A percentile compares a stretch with the other conserved stretches of the same genome.
Conservation (phyloP, 768 basidiomycete genomes). For the Tylopilus sp. region DNA sequence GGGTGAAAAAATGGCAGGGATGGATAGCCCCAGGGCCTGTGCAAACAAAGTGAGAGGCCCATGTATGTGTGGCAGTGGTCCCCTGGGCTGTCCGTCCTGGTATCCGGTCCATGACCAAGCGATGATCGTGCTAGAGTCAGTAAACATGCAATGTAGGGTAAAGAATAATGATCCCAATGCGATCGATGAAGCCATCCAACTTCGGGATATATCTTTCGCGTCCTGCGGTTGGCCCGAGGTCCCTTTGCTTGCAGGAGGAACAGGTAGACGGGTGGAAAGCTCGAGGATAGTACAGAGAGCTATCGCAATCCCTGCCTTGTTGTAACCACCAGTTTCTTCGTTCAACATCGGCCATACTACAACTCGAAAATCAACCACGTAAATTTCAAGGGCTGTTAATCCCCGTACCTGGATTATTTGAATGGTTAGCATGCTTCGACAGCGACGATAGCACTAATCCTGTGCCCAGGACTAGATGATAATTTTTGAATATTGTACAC, state of each 20-base stretch:
- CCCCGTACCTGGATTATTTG: constrained; percentile 68
- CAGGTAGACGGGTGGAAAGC: constrained; percentile 41
- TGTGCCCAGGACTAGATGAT: constrained; percentile 52
- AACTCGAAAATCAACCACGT: constrained; percentile 2
- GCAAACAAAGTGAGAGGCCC: constrained; percentile 65
- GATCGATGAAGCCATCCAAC: constrained; percentile 44
- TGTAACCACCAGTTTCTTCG: constrained; percentile 62
- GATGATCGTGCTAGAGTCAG: constrained; percentile 74
- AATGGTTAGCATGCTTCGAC: constrained; percentile 74
- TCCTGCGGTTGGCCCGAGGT: not conserved
- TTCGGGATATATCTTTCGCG: constrained; percentile 9
- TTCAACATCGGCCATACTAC: constrained; percentile 80
- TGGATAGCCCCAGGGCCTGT: constrained; percentile 53
- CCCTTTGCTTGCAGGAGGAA: constrained; percentile 1
- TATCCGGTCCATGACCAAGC: constrained; percentile 94
- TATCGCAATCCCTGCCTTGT: constrained; percentile 59
- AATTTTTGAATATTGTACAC: not conserved
- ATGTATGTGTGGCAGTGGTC: constrained; percentile 71
- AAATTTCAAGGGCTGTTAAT: not conserved
- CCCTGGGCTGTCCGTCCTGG: constrained; percentile 51
- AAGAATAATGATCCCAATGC: constrained; percentile 70
- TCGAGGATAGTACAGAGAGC: constrained; percentile 59
- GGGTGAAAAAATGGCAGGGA: constrained; percentile 34
- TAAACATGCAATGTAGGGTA: constrained; percentile 65
- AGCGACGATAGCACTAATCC: constrained; percentile 67